These are phyloP conservation scores for Zancudomyces culisetae DNA, from an alignment of 371 early-diverging fungal genomes.

Conservation along the genomic window DNA sequence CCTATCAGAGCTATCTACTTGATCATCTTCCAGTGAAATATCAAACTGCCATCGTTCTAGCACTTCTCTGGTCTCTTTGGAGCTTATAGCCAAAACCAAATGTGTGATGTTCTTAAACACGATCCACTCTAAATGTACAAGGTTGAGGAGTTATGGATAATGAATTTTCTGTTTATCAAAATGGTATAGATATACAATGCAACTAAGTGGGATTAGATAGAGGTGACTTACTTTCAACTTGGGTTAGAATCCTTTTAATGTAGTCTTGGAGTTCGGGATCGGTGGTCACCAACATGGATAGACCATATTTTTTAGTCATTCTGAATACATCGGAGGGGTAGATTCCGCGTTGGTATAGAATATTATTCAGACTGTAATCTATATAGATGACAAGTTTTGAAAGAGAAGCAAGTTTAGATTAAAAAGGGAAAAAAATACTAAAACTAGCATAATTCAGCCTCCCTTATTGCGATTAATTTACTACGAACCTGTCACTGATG, in stretches of 20 bases:
- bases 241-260: slow-evolving; percentile 46
- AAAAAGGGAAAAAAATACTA: neutral
- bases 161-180: too few species aligned
- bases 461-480: neutral
- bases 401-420: neutral
- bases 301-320: slow-evolving; percentile 55
- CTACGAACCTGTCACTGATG: neutral
- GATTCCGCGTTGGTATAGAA: slow-evolving; percentile 74
- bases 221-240: slow-evolving; percentile 36
- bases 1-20: neutral
- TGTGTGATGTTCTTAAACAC: slow-evolving; percentile 43
- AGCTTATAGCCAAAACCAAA: slow-evolving; percentile 63
- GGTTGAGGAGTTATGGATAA: too few species aligned
- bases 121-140: slow-evolving; percentile 40
- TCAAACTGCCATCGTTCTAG: slow-evolving; percentile 91
- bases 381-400: neutral
- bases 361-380: slow-evolving; percentile 66
- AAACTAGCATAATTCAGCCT: neutral
- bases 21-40: slow-evolving; percentile 32
- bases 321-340: slow-evolving; percentile 77
- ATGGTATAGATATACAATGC: too few species aligned
- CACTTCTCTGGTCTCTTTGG: slow-evolving; percentile 55
- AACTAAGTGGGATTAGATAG: too few species aligned
- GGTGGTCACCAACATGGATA: slow-evolving; percentile 49
- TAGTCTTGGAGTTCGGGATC: slow-evolving; percentile 54